These are phyloP conservation scores for Hibiscus tridactylites DNA, from an alignment of 345 rosid species.

Conservation along the genomic window DNA sequence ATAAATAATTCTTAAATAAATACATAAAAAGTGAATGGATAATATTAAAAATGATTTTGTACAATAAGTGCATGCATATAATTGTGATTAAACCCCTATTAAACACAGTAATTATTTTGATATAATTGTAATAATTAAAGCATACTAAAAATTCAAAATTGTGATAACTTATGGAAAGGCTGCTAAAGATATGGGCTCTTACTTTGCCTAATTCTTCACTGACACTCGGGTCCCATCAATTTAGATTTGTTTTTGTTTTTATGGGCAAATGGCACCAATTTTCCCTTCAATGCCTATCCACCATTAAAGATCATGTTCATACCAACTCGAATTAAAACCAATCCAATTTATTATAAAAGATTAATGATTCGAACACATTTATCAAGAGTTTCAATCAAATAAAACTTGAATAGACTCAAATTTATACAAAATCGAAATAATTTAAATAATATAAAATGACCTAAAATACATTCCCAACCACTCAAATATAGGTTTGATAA, in stretches of 20 bases:
- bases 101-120: neutral
- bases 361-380: too few relatives aligned
- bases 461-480: too few relatives aligned
- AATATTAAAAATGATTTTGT: too few relatives aligned
- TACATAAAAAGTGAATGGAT: neutral
- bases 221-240: neutral
- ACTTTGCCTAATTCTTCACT: neutral
- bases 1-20: too few relatives aligned
- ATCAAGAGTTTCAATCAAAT: too few relatives aligned
- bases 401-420: too few relatives aligned
- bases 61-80: neutral
- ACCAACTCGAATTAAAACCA: neutral
- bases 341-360: too few relatives aligned
- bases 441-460: too few relatives aligned
- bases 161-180: neutral
- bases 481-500: too few relatives aligned
- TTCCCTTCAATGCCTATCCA: conserved; percentile 12
- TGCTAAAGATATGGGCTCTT: neutral
- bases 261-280: conserved; percentile 6
- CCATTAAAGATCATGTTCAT: neutral
- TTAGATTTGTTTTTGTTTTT: neutral
- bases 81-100: neutral
- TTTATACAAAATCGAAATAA: too few relatives aligned
- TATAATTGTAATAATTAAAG: neutral
- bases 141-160: neutral